Conservation (phyloP, 495 filamentous ascomycete species). For the Xylaria nigripes region DNA sequence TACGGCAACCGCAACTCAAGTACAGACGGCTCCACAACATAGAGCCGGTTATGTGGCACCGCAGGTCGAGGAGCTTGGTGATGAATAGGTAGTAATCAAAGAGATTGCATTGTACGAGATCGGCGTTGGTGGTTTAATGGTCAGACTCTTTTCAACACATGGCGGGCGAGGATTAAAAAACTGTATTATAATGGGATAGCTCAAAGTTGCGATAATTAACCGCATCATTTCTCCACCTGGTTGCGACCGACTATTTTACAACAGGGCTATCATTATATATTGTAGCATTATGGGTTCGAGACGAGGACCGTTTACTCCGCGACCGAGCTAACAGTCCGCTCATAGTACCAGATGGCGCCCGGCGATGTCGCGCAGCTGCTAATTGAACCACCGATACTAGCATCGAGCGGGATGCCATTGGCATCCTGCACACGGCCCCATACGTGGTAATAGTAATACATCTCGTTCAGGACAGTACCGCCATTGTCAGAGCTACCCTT, state of each 20-base stretch:
- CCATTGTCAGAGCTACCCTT: constrained; percentile 37
- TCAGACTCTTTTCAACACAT: neutral
- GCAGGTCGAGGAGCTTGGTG: constrained; percentile 58
- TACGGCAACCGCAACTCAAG: constrained; percentile 45
- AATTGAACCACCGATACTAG: constrained; percentile 27
- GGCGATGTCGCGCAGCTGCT: constrained; percentile 34
- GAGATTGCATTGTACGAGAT: constrained; percentile 4
- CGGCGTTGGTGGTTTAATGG: constrained; percentile 7
- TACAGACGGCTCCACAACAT: constrained; percentile 37
- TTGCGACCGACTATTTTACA: no score
- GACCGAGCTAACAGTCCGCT: constrained; percentile 18
- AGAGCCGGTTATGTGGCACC: constrained; percentile 45
- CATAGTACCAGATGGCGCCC: constrained; percentile 36
- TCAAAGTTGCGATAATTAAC: no score
- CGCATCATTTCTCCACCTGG: no score
- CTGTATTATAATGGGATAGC: no score
- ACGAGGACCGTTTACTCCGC: no score
- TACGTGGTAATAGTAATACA: constrained; percentile 46
- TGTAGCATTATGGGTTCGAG: no score
- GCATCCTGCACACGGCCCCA: constrained; percentile 38
- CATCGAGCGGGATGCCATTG: constrained; percentile 32
- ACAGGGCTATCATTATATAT: no score
- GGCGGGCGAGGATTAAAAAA: neutral
- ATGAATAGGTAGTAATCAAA: constrained; percentile 36
- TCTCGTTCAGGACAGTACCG: constrained; percentile 36